phyloP scores from a whole-genome alignment of 1,284 basidiomycete species.

The Ustilago curta region DNA sequence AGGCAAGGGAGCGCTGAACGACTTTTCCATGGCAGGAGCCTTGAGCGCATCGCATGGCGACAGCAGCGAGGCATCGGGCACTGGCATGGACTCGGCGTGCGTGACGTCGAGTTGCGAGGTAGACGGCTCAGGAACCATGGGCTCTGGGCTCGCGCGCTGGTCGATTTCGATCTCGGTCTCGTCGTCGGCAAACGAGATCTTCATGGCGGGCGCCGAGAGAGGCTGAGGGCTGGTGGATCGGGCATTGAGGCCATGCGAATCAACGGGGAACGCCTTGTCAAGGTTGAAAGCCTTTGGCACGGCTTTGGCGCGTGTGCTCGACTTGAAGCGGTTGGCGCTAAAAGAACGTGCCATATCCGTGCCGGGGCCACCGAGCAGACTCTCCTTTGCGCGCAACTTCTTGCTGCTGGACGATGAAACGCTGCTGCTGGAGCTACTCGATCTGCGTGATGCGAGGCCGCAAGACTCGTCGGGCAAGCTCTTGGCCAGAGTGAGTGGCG shows the following conservation, averaged over 20 bases:
- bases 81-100: constrained; percentile 10
- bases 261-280: constrained; percentile 34
- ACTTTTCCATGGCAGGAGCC: constrained; percentile 67
- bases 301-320: constrained; percentile 37
- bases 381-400: constrained; percentile 45
- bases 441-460: constrained; percentile 24
- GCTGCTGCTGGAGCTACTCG: constrained; percentile 51
- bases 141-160: constrained; percentile 35
- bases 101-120: constrained; percentile 21
- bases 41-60: constrained; percentile 42
- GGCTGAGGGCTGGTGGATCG: constrained; percentile 27
- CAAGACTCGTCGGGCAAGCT: constrained; percentile 39
- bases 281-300: constrained; percentile 53
- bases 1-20: constrained; percentile 52
- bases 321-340: constrained; percentile 50
- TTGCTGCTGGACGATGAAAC: constrained; percentile 44
- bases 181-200: constrained; percentile 48
- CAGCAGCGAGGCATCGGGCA: constrained; percentile 30
- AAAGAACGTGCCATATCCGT: constrained; percentile 47
- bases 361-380: constrained; percentile 45
- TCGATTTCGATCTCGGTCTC: constrained; percentile 38
- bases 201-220: constrained; percentile 49
- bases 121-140: constrained; percentile 19
- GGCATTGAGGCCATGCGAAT: constrained; percentile 18
- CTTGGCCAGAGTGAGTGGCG: constrained; percentile 42